Evolutionary conservation across 1,284 basidiomycete species (phyloP).

Genomic region (Xerocomus nothofagi): DNA sequence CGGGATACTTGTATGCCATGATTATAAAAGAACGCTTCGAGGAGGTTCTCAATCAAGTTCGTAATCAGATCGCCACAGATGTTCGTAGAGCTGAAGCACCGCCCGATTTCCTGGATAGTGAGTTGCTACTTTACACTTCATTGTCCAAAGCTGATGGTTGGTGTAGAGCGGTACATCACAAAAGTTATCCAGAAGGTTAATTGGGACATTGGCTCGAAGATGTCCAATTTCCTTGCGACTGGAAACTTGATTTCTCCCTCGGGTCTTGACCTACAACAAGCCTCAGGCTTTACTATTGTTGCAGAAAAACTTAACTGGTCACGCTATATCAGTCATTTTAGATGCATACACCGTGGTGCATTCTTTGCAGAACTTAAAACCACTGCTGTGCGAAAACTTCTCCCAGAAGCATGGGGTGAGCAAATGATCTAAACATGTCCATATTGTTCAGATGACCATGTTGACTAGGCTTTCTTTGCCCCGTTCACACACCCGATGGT

Average conservation of each 20-base stretch:
- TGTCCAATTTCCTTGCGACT: conserved; percentile 96
- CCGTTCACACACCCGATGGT: conserved; percentile 98
- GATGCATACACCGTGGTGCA: conserved; percentile 98
- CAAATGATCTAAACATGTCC: conserved; percentile 2
- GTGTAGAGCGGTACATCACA: conserved; percentile 76
- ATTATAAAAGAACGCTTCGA: conserved; percentile 98
- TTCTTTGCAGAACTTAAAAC: conserved; percentile 99
- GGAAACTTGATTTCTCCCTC: conserved; percentile 95
- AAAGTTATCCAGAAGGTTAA: conserved; percentile 80
- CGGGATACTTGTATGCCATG: conserved; percentile 93
- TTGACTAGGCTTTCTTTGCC: conserved; percentile 86
- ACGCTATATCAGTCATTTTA: conserved; percentile 98
- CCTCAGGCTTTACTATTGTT: conserved; percentile 96
- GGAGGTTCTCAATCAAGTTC: conserved; percentile 81
- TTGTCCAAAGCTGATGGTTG: conserved; percentile 8
- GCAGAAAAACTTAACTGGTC: conserved; percentile 99
- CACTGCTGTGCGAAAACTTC: conserved; percentile 93
- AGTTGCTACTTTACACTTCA: conserved; percentile 30
- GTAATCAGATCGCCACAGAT: conserved; percentile 74
- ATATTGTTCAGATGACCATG: conserved; percentile 10
- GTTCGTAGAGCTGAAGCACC: conserved; percentile 69
- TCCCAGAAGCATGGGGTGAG: conserved; percentile 97
- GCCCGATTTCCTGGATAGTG: conserved; percentile 87
- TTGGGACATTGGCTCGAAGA: conserved; percentile 89
- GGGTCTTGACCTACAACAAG: conserved; percentile 96